phyloP scores from a whole-genome alignment of 163 green algal species.

The Volvox carteri region DNA sequence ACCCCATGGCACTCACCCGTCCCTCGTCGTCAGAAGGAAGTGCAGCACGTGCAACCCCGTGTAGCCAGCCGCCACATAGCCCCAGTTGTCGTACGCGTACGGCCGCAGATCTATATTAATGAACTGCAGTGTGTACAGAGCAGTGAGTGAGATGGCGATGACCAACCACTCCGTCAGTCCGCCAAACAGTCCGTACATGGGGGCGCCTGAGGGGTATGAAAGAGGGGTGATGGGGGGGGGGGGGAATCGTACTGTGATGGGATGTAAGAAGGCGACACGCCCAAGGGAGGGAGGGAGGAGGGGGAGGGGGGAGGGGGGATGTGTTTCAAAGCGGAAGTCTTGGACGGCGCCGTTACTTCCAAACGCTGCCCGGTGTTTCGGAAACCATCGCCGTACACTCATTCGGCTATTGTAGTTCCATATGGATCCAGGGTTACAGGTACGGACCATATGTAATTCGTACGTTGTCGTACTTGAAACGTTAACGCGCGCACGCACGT shows the following conservation, averaged over 20 bases:
- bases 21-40: conserved; percentile 59
- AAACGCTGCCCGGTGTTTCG: too few species aligned
- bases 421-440: too few species aligned
- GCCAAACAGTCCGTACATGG: conserved; percentile 48
- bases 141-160: conserved; percentile 22
- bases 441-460: too few species aligned
- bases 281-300: background rate
- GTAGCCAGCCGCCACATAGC: conserved; percentile 48
- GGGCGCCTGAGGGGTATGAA: conserved; percentile 29
- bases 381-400: too few species aligned
- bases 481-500: too few species aligned
- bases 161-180: conserved; percentile 64
- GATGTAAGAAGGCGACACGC: background rate
- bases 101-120: background rate
- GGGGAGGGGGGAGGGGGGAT: background rate
- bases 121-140: conserved; percentile 59
- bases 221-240: too few species aligned
- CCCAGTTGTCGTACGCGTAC: conserved; percentile 53
- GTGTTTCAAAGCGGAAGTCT: too few species aligned
- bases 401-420: too few species aligned
- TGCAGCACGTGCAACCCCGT: conserved; percentile 47
- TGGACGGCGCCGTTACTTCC: too few species aligned
- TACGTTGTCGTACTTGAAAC: too few species aligned
- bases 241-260: too few species aligned
- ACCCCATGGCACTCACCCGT: conserved; percentile 28